Percentiles rank a stretch among this genome's conserved stretches.
Conservation (phyloP, 2,329 filamentous ascomycete genomes). For the Aspergillus awamori region DNA sequence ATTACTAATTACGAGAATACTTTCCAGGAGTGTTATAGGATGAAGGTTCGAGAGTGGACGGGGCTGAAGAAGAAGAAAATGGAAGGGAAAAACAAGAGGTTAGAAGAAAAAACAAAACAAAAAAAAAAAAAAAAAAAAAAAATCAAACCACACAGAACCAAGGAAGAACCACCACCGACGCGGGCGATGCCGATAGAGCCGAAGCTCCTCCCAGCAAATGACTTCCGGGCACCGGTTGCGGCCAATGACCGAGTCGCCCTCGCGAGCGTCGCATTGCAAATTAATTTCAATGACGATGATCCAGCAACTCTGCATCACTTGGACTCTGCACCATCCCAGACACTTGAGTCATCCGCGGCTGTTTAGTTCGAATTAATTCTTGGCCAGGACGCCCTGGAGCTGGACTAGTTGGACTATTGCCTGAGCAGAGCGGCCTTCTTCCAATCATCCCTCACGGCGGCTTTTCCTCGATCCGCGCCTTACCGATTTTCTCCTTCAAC, state of each 20-base stretch:
- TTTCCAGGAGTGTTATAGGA: too few relatives aligned
- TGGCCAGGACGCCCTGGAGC: constrained; percentile 3
- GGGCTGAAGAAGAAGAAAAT: too few relatives aligned
- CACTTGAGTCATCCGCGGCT: constrained; percentile 9
- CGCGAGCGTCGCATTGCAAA: constrained; percentile 3
- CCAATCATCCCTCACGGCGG: constrained; percentile 11
- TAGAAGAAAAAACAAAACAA: background rate
- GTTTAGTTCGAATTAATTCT: constrained; percentile 3
- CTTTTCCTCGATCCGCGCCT: constrained; percentile 20
- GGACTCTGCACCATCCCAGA: background rate
- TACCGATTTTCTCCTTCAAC: constrained; percentile 16
- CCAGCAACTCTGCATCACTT: background rate
- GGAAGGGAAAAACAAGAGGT: background rate
- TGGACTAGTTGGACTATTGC: constrained; percentile 15
- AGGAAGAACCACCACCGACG: too few relatives aligned
- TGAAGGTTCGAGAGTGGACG: too few relatives aligned
- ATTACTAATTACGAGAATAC: background rate
- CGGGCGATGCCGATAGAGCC: constrained; percentile 19
- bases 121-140: background rate
- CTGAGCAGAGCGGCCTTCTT: constrained; percentile 11
- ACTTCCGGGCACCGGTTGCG: constrained; percentile 7
- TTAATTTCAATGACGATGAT: constrained; percentile 4
- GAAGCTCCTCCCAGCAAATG: constrained; percentile 8
- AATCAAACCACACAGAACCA: background rate
- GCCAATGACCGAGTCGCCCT: constrained; percentile 13